A percentile compares a stretch with the other conserved stretches of the same genome.
These are phyloP conservation scores for Pezicula radicicola DNA, from an alignment of 2,329 filamentous ascomycete species.

Conservation along the genomic window DNA sequence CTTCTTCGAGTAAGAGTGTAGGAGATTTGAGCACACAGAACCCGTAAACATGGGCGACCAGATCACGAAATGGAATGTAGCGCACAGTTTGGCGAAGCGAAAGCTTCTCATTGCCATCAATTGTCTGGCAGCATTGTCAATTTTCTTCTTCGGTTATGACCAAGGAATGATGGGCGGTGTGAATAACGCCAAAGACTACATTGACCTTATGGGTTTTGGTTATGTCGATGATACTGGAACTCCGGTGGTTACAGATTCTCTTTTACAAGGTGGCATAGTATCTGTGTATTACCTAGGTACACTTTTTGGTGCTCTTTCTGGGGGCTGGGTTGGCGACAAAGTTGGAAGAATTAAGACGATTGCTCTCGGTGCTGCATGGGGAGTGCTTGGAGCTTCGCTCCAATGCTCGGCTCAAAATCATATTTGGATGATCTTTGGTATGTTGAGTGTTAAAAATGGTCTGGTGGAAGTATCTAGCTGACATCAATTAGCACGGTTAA, in stretches of 20 bases:
- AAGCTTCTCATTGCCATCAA: conserved; percentile 59
- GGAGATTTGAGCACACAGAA: too few species aligned
- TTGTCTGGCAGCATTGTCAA: conserved; percentile 59
- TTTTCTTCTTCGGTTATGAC: conserved; percentile 65
- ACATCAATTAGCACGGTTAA: conserved; percentile 35
- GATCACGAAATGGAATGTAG: conserved; percentile 38
- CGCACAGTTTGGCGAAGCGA: conserved; percentile 52
- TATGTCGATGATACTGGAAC: conserved; percentile 48
- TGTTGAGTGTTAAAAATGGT: conserved; percentile 18
- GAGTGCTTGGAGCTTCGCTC: conserved; percentile 56
- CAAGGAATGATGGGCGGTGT: conserved; percentile 61
- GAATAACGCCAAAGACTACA: conserved; percentile 63
- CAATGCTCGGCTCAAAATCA: conserved; percentile 65
- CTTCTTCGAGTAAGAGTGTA: too few species aligned
- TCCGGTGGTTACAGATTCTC: conserved; percentile 54
- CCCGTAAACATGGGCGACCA: conserved; percentile 14
- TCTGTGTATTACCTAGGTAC: conserved; percentile 56
- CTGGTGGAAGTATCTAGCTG: background rate
- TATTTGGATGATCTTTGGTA: conserved; percentile 67
- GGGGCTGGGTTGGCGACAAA: conserved; percentile 62
- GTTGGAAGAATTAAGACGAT: conserved; percentile 63
- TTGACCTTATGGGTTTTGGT: conserved; percentile 62
- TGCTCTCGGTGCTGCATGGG: conserved; percentile 54
- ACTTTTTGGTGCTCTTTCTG: conserved; percentile 58
- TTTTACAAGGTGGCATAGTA: conserved; percentile 63